Base-by-base conservation (phyloP, 441 rosid species). In the Eutrema salsugineum region DNA sequence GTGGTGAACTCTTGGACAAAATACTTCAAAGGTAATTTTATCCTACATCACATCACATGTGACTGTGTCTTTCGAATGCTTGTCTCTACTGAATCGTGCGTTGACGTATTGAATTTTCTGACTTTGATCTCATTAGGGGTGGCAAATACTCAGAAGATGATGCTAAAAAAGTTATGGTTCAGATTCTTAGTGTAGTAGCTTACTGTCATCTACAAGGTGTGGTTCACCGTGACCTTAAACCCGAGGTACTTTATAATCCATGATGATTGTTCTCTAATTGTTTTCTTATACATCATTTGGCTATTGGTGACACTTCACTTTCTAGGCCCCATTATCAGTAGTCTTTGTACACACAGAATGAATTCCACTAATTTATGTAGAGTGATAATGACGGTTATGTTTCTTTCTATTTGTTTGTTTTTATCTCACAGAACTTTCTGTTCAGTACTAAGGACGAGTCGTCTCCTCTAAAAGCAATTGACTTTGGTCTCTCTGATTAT, bases 141-240 rank as follows among this genome's bases (percentile, higher is more conserved):
- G 97, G 97, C 68, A 91, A 87, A 79, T 91, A 88, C 82, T 80
- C 97, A 8, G 97, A 91, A 83, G 92, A 85, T 70, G 97, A 87
- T 81, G 94, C 94, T 44, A 91, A 79, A 74, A 72, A 68, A 43
- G 88, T 91, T 49, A 83, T 91, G 88, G 81, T 91, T 83, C 97
- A 91, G 83, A 86, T 91, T 68, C 77, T 91, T 70, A 91, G 71
- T 68, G 87, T 85, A 28, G 90, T 83, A 28, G 87, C 97, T 11
- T 87, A 81, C 55, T 91, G 92, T 78, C 97, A 91, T 81, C 83
- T 83, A 35, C 97, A 91, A 81, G 97, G 97, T 53, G 92, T 91
- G 50, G 97, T 88, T 77, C 97, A 91, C 81, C 94, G 97, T 42
- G 97, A 91, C 75, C 88, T 91, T 59, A 91, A 91, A 85, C 97